Evolutionary conservation across 176 grass and related monocot genomes (phyloP).

Genomic region (Ensete glaucum): DNA sequence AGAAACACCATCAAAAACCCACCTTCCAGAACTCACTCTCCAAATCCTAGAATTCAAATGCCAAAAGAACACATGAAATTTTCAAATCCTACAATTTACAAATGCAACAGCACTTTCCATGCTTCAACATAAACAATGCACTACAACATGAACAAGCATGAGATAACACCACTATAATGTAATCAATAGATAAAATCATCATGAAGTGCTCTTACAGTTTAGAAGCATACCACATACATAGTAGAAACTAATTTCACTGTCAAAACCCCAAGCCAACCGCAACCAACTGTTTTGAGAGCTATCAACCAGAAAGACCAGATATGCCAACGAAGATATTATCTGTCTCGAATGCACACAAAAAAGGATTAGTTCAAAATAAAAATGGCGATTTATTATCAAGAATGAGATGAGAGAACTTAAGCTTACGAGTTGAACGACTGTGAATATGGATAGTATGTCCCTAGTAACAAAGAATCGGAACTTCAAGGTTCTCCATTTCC

Average conservation of each 20-base stretch:
- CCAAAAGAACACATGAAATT: too few species aligned
- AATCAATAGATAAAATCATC: background rate
- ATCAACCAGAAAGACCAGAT: constrained; percentile 91
- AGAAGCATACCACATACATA: constrained; percentile 91
- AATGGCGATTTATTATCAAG: constrained; percentile 19
- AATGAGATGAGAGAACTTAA: constrained; percentile 15
- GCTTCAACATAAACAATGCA: background rate
- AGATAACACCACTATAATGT: background rate
- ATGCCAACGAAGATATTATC: constrained; percentile 81
- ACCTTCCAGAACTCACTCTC: too few species aligned
- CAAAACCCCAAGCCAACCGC: constrained; percentile 76
- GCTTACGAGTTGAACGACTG: constrained; percentile 86
- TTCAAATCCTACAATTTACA: too few species aligned
- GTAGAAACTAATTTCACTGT: constrained; percentile 96
- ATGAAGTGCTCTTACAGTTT: constrained; percentile 2
- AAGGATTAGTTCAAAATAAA: background rate
- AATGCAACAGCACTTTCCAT: too few species aligned
- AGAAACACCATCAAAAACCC: too few species aligned
- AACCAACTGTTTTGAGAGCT: constrained; percentile 83
- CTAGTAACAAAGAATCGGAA: constrained; percentile 99
- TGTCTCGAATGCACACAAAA: constrained; percentile 23
- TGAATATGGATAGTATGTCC: constrained; percentile 94
- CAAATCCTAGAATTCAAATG: too few species aligned
- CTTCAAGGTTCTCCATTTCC: constrained; percentile 95
- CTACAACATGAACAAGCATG: background rate